Evolutionary conservation across 306 rosid species (phyloP).

Genomic region (Citrullus colocynthis): DNA sequence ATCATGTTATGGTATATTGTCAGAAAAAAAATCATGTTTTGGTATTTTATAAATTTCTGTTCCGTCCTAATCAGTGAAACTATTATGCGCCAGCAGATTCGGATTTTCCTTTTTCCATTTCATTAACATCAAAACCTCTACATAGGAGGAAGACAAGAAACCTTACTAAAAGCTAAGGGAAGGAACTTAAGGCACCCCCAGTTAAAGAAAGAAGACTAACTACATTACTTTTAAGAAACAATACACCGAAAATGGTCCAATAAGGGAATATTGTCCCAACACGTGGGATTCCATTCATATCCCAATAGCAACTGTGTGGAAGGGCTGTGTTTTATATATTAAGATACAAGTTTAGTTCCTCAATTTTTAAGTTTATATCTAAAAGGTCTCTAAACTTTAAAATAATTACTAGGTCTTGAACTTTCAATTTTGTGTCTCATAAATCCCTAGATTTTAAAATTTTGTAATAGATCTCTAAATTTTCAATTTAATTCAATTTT

Average conservation of each 20-base stretch:
- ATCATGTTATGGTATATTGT: background rate
- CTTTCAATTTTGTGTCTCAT: background rate
- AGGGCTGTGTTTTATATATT: background rate
- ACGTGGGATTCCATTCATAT: background rate
- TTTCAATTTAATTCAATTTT: too few relatives aligned
- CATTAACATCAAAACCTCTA: background rate
- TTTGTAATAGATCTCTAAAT: too few relatives aligned
- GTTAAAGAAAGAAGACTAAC: background rate
- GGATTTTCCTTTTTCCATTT: background rate
- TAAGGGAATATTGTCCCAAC: background rate
- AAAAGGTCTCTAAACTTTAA: background rate
- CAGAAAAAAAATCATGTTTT: background rate
- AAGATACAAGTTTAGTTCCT: too few relatives aligned
- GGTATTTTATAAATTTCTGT: background rate
- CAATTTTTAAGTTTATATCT: background rate
- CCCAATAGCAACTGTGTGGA: background rate
- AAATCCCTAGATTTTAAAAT: background rate
- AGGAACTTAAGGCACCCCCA: background rate
- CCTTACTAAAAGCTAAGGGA: background rate
- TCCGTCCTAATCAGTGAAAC: background rate
- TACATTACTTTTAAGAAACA: background rate
- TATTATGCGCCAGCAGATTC: background rate
- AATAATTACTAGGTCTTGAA: too few relatives aligned
- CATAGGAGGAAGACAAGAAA: background rate
- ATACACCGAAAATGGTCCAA: background rate